Evolutionary conservation across 1,284 basidiomycete species (phyloP).

Genomic region (Cryptococcus deneoformans): DNA sequence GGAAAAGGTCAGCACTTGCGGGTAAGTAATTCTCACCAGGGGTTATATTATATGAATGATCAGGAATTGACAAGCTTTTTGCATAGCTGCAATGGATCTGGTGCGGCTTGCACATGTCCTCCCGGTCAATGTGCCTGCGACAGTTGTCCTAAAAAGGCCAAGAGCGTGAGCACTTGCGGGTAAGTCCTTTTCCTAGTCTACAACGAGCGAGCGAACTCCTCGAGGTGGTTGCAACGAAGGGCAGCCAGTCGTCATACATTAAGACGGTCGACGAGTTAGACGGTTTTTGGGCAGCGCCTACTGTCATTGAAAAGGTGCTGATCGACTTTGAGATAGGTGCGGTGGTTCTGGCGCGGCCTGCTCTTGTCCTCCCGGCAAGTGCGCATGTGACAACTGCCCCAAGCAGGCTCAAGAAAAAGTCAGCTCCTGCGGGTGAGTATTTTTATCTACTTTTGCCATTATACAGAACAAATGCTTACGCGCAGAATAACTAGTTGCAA

Average conservation of each 20-base stretch:
- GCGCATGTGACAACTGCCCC: slow-evolving; percentile 23
- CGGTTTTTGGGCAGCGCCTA: too few relatives aligned
- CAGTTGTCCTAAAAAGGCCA: slow-evolving; percentile 10
- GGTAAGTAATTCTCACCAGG: neutral
- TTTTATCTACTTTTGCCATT: neutral
- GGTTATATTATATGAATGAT: neutral
- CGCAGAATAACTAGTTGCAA: neutral
- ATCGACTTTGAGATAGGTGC: neutral
- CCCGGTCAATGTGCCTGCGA: slow-evolving; percentile 1
- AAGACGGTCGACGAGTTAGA: too few relatives aligned
- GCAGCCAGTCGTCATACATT: too few relatives aligned
- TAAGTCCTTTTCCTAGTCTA: neutral
- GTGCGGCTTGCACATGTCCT: neutral
- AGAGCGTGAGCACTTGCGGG: neutral
- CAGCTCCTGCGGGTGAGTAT: slow-evolving; percentile 4
- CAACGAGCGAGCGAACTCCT: too few relatives aligned
- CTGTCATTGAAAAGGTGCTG: neutral
- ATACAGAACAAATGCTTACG: neutral
- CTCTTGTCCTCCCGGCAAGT: slow-evolving; percentile 13
- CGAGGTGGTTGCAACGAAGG: too few relatives aligned
- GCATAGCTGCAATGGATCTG: neutral
- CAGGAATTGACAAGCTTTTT: neutral
- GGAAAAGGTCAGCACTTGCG: slow-evolving; percentile 8
- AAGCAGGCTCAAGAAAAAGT: slow-evolving; percentile 8
- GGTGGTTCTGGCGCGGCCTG: slow-evolving; percentile 15